phyloP scores from a whole-genome alignment of 495 filamentous ascomycete species.

The Aspergillus campestris region DNA sequence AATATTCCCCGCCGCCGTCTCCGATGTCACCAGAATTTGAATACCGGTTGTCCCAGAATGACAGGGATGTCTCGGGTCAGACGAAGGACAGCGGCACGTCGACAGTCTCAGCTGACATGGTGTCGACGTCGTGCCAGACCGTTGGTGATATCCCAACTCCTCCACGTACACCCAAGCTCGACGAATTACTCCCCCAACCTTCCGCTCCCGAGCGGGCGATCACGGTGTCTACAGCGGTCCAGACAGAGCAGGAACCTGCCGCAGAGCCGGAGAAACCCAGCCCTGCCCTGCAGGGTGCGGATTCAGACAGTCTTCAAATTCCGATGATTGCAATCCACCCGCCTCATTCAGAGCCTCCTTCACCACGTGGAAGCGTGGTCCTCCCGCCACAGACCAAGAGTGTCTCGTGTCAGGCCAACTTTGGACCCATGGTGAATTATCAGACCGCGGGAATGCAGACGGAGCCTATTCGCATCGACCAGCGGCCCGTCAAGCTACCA shows the following conservation, averaged over 20 bases:
- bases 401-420: conserved; percentile 45
- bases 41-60: background rate
- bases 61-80: conserved; percentile 3
- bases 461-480: conserved; percentile 74
- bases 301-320: conserved; percentile 30
- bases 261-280: conserved; percentile 8
- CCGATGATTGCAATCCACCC: conserved; percentile 61
- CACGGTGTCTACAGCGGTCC: conserved; percentile 56
- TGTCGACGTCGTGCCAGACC: conserved; percentile 67
- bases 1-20: conserved; percentile 75
- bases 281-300: conserved; percentile 14
- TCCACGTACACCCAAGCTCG: conserved; percentile 55
- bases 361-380: conserved; percentile 50
- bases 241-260: conserved; percentile 46
- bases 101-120: conserved; percentile 44
- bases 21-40: conserved; percentile 37
- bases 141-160: conserved; percentile 57
- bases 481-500: conserved; percentile 62
- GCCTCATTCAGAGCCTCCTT: conserved; percentile 54
- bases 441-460: conserved; percentile 67
- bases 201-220: conserved; percentile 8
- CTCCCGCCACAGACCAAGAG: conserved; percentile 59
- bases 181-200: conserved; percentile 16
- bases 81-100: conserved; percentile 23
- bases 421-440: conserved; percentile 25